Evolutionary conservation across 495 filamentous ascomycete genomes (phyloP).

Genomic region (Podospora pseudocomata): DNA sequence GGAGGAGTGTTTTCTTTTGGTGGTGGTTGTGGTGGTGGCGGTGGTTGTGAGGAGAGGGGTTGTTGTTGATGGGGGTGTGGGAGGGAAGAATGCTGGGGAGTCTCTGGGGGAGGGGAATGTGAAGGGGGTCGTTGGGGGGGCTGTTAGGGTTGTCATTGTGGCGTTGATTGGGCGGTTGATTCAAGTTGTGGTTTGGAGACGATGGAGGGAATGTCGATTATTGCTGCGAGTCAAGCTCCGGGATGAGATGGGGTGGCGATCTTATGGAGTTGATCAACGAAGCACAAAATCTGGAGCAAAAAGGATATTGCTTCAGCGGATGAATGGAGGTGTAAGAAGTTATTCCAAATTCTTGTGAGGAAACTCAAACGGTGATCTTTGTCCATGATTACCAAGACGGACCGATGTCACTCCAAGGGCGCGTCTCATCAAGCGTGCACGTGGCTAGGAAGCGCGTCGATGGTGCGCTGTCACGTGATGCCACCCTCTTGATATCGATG

Average conservation of each 20-base stretch:
- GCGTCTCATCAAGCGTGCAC: slow-evolving; percentile 12
- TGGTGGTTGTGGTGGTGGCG: slow-evolving; percentile 4
- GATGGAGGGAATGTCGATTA: too few relatives aligned
- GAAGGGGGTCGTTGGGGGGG: not conserved
- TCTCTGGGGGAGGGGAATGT: not conserved
- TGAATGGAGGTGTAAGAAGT: not conserved
- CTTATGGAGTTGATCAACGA: not conserved
- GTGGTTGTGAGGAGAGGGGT: slow-evolving; percentile 2
- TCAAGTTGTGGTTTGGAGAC: too few relatives aligned
- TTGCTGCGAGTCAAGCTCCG: too few relatives aligned
- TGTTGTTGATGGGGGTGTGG: slow-evolving; percentile 14
- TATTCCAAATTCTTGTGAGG: not conserved
- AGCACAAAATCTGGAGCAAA: not conserved
- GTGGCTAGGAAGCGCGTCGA: slow-evolving; percentile 14
- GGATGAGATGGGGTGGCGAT: not conserved
- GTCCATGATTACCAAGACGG: not conserved
- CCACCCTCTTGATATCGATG: not conserved
- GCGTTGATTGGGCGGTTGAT: not conserved
- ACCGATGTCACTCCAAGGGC: slow-evolving; percentile 26
- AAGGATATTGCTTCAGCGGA: not conserved
- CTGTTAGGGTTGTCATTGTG: not conserved
- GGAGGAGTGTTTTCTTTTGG: slow-evolving; percentile 7
- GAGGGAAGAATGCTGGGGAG: slow-evolving; percentile 1
- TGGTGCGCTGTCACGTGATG: slow-evolving; percentile 27
- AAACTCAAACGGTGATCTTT: not conserved